A percentile compares a stretch with the other conserved stretches of the same genome.
Evolutionary conservation across 495 filamentous ascomycete genomes (phyloP).

Genomic region (Sporormia fimetaria): DNA sequence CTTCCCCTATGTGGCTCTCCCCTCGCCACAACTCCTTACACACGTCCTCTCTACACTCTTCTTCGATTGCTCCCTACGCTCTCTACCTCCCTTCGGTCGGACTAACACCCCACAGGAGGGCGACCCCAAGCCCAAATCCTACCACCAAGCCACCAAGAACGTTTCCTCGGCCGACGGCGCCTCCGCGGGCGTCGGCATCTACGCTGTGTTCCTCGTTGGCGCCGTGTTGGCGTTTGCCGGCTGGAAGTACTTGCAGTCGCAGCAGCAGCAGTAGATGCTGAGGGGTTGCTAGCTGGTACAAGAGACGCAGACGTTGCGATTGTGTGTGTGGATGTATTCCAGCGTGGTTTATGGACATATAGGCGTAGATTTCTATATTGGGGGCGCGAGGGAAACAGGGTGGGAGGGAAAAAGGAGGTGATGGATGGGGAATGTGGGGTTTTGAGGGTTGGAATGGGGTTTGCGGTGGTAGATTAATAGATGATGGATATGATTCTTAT

Average conservation of each 20-base stretch:
- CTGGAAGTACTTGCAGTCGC: constrained; percentile 74
- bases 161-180: constrained; percentile 36
- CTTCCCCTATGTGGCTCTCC: constrained; percentile 3
- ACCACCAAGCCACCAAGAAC: constrained; percentile 37
- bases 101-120: constrained; percentile 48
- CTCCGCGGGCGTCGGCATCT: constrained; percentile 68
- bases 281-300: too few species aligned
- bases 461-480: too few species aligned
- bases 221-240: constrained; percentile 65
- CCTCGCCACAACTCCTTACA: constrained; percentile 5
- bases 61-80: constrained; percentile 10
- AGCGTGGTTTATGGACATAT: too few species aligned
- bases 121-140: constrained; percentile 63
- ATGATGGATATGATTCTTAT: too few species aligned
- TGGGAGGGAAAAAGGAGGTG: too few species aligned
- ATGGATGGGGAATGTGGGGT: too few species aligned
- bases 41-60: constrained; percentile 5
- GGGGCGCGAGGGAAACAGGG: too few species aligned
- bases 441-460: too few species aligned
- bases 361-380: too few species aligned
- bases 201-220: constrained; percentile 70
- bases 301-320: too few species aligned
- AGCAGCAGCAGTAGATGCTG: too few species aligned
- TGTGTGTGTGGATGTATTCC: too few species aligned
- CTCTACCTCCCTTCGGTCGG: constrained; percentile 1